These are phyloP conservation scores for Backusella tuberculispora DNA, from an alignment of 192 early-diverging fungal genomes.

Conservation along the genomic window DNA sequence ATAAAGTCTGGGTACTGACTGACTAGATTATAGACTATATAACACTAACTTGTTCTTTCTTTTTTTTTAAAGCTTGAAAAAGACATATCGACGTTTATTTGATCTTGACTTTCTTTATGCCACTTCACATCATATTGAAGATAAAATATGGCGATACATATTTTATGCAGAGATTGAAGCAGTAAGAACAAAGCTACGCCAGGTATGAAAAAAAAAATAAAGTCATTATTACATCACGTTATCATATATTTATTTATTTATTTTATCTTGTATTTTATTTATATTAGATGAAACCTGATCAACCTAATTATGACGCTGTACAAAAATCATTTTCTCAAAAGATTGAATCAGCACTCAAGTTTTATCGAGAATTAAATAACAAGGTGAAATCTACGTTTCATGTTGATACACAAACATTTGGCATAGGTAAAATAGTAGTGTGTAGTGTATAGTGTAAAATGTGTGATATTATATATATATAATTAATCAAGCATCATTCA, in stretches of 20 bases:
- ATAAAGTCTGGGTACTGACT: background rate
- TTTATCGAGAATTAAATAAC: conserved; percentile 56
- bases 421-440: conserved; percentile 47
- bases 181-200: conserved; percentile 49
- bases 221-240: background rate
- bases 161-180: conserved; percentile 61
- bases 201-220: conserved; percentile 45
- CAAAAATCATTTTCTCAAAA: conserved; percentile 45
- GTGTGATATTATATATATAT: too few species aligned
- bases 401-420: conserved; percentile 52
- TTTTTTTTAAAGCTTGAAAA: conserved; percentile 46
- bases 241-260: background rate
- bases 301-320: conserved; percentile 17
- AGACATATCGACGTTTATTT: conserved; percentile 50
- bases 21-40: too few species aligned
- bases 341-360: conserved; percentile 55
- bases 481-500: background rate
- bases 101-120: conserved; percentile 52
- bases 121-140: conserved; percentile 54
- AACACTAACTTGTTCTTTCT: background rate
- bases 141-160: conserved; percentile 60
- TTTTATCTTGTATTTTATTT: too few species aligned
- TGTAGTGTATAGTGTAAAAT: too few species aligned
- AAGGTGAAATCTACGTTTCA: conserved; percentile 49
- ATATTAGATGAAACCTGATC: background rate